Evolutionary conservation across 2,329 filamentous ascomycete genomes (phyloP), one percentile per base, ranked within the genome.

Genomic region (Fusarium xylarioides): DNA sequence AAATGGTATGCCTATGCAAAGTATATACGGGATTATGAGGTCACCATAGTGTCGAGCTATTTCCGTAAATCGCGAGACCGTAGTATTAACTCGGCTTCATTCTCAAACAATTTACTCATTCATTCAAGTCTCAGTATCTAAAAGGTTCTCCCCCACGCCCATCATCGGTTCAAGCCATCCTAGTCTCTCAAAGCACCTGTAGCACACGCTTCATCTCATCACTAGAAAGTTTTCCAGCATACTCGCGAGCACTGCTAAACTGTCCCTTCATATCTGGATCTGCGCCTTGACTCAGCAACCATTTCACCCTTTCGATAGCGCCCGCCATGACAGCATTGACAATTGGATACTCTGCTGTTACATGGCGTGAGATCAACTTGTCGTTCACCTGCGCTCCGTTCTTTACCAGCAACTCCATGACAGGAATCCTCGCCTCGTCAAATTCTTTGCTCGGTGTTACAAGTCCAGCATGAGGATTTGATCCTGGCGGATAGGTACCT

Each of bases 311-410:
- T 35, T 76, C 56, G 14, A 72, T 61, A 4, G 74, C 71, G 15
- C 71, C 74, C 8, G 66, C 71, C 57, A 63, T 73, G 7, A 76
- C 65, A 9, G 74, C 74, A 21, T 68, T 54, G 23, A 75, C 66
- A 15, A 76, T 64, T 10, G 74, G 58, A 16, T 76, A 76, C 18
- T 47, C 34, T 2, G 71, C 26, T 2, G 38, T 53, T 57, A 74
- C 32, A 19, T 74, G 47, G 12, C 52, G 69, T 7, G 66, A 63
- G 4, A 59, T n/a, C 0, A 62, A 2, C 38, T 43, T 70, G 7
- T 63, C 47, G 21, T 76, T 71, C 4, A 76, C 71, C 5, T 50
- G 64, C 12, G 70, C 74, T 4, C 74, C 74, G 2, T 40, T 43
- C 14, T 57, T 46, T 18, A 74, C 65, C 4, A 76, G 49, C 11